Evolutionary conservation across 1,284 basidiomycete genomes (phyloP).

Genomic region (Rhizoctonia solani): DNA sequence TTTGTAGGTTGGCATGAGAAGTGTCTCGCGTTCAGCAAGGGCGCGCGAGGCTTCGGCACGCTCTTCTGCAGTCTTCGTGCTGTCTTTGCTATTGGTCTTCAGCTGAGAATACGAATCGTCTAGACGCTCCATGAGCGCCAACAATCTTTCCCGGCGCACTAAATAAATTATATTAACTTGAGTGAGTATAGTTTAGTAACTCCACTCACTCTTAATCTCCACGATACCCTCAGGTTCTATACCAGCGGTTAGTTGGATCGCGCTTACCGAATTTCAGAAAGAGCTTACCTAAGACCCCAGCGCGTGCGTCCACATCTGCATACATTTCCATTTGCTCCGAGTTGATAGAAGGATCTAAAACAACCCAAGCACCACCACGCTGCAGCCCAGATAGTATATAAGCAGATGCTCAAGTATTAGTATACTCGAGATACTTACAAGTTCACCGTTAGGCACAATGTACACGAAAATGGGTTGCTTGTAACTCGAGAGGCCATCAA

Average conservation of each 20-base stretch:
- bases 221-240: constrained; percentile 94
- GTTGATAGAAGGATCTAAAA: constrained; percentile 97
- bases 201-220: constrained; percentile 81
- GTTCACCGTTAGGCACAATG: constrained; percentile 97
- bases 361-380: constrained; percentile 99
- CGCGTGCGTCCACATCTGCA: constrained; percentile 93
- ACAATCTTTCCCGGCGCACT: constrained; percentile 86
- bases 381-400: constrained; percentile 13
- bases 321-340: constrained; percentile 99
- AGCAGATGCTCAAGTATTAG: too few species aligned
- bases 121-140: constrained; percentile 91
- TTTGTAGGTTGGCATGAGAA: constrained; percentile 88
- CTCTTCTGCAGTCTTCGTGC: constrained; percentile 71
- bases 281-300: constrained; percentile 76
- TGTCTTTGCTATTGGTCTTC: constrained; percentile 79
- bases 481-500: constrained; percentile 96
- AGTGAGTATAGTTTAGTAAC: constrained; percentile 36
- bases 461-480: constrained; percentile 99
- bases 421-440: constrained; percentile 47
- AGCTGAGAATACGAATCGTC: constrained; percentile 83
- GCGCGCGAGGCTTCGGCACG: constrained; percentile 69
- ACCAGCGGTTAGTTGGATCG: not conserved
- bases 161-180: not conserved
- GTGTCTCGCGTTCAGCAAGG: constrained; percentile 77
- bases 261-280: not conserved